Evolutionary conservation across 257 asterid species (phyloP).

Genomic region (Pogostemon cablin): DNA sequence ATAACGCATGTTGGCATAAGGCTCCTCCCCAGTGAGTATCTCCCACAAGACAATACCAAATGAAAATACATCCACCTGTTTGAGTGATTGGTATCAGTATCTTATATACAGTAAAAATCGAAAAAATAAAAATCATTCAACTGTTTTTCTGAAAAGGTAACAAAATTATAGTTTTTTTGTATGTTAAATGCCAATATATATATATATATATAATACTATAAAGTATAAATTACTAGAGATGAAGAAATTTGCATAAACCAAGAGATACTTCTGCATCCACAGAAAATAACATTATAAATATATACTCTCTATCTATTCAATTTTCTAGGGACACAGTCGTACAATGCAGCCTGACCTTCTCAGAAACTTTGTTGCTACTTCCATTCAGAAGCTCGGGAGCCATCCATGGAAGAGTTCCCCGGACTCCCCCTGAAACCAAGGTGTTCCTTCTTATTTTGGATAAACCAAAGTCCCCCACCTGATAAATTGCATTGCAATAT

Average conservation of each 20-base stretch:
- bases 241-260: too few species aligned
- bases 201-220: too few species aligned
- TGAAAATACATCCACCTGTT: constrained; percentile 92
- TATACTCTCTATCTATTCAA: not conserved
- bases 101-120: too few species aligned
- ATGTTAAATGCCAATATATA: too few species aligned
- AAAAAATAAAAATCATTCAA: too few species aligned
- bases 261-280: too few species aligned
- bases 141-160: too few species aligned
- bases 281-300: too few species aligned
- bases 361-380: constrained; percentile 81
- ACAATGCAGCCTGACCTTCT: constrained; percentile 56
- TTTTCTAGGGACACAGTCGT: constrained; percentile 22
- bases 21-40: constrained; percentile 98
- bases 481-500: constrained; percentile 24
- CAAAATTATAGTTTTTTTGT: too few species aligned
- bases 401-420: constrained; percentile 99
- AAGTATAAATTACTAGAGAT: too few species aligned
- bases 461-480: constrained; percentile 96
- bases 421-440: constrained; percentile 93
- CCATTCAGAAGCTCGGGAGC: constrained; percentile 94
- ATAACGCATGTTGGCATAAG: constrained; percentile 94
- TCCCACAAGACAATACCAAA: constrained; percentile 97
- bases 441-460: constrained; percentile 88
- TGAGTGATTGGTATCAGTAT: too few species aligned